phyloP scores from a whole-genome alignment of 257 asterid species.

The Salvia miltiorrhiza region DNA sequence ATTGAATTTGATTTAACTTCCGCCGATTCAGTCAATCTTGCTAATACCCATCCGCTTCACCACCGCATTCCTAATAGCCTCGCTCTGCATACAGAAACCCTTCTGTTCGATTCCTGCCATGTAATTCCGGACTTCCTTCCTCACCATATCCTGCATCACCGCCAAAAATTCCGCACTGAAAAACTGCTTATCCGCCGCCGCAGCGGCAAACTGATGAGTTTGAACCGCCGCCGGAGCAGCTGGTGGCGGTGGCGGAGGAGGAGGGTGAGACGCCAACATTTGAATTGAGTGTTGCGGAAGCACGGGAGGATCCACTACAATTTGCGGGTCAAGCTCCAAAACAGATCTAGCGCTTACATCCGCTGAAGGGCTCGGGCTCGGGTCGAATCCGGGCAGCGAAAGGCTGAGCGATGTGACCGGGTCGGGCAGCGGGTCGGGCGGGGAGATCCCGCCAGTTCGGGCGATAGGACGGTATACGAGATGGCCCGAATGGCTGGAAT shows the following conservation, averaged over 20 bases:
- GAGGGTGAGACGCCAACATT: slow-evolving; percentile 1
- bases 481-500: slow-evolving; percentile 47
- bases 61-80: slow-evolving; percentile 61
- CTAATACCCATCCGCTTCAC: slow-evolving; percentile 71
- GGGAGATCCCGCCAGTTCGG: slow-evolving; percentile 52
- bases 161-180: slow-evolving; percentile 60
- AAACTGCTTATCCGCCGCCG: slow-evolving; percentile 49
- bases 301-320: neutral
- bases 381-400: slow-evolving; percentile 53
- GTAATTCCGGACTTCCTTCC: slow-evolving; percentile 39
- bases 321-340: slow-evolving; percentile 1
- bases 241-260: slow-evolving; percentile 24
- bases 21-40: slow-evolving; percentile 48
- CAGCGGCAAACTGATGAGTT: slow-evolving; percentile 3
- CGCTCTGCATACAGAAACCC: slow-evolving; percentile 39
- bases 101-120: slow-evolving; percentile 56
- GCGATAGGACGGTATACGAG: slow-evolving; percentile 53
- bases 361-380: neutral
- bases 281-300: slow-evolving; percentile 18
- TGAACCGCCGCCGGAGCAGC: neutral
- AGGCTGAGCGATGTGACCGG: slow-evolving; percentile 58
- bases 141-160: slow-evolving; percentile 69
- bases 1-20: neutral
- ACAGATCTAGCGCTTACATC: slow-evolving; percentile 7
- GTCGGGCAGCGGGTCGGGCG: slow-evolving; percentile 42